phyloP scores from a whole-genome alignment of 768 basidiomycete genomes.

The Brasilioporus rufonigricans region DNA sequence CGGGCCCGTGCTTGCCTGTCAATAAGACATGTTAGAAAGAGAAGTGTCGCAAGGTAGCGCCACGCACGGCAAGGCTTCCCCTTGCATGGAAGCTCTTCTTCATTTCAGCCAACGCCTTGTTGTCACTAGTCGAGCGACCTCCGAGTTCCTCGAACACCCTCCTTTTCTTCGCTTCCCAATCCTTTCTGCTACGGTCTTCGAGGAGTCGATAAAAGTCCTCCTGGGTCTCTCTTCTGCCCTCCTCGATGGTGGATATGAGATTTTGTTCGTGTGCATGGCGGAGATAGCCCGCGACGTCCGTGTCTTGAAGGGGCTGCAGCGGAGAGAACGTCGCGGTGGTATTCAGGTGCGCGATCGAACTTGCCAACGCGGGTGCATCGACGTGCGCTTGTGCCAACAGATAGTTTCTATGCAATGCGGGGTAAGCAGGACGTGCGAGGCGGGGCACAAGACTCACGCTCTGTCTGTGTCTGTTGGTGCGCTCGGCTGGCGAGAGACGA shows the following conservation, averaged over 20 bases:
- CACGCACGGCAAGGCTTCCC: constrained; percentile 50
- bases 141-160: constrained; percentile 89
- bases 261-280: constrained; percentile 95
- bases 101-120: constrained; percentile 52
- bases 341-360: constrained; percentile 81
- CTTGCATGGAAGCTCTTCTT: constrained; percentile 63
- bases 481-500: constrained; percentile 70
- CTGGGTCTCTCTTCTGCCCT: constrained; percentile 81
- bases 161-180: constrained; percentile 91
- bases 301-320: constrained; percentile 90
- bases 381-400: constrained; percentile 92
- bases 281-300: constrained; percentile 89
- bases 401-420: constrained; percentile 59
- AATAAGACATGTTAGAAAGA: constrained; percentile 5
- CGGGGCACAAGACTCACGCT: constrained; percentile 50
- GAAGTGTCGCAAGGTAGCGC: not conserved
- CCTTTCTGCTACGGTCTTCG: constrained; percentile 68
- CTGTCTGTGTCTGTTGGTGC: constrained; percentile 64
- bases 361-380: constrained; percentile 84
- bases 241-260: constrained; percentile 91
- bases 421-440: constrained; percentile 8
- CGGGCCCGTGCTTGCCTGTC: constrained; percentile 46
- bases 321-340: constrained; percentile 82
- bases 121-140: constrained; percentile 57
- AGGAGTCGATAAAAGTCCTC: constrained; percentile 80